These are phyloP conservation scores for Cetradonia linearis DNA, from an alignment of 495 filamentous ascomycete genomes.

Conservation along the genomic window DNA sequence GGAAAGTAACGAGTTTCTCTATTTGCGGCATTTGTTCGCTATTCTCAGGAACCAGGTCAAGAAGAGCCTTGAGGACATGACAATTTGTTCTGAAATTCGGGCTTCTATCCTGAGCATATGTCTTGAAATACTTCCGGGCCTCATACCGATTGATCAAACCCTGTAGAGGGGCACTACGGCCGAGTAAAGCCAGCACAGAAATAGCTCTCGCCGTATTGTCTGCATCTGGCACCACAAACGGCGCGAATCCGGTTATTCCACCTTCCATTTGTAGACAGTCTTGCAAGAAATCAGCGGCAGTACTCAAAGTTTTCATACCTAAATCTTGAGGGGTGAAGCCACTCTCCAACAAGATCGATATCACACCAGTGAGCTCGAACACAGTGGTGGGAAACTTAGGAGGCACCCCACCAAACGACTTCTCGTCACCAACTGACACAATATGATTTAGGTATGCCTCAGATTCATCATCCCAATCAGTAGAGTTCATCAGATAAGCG, in stretches of 20 bases:
- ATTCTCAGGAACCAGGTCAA: conserved; percentile 18
- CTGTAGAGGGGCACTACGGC: not conserved
- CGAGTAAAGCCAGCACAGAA: not conserved
- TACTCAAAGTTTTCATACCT: conserved; percentile 12
- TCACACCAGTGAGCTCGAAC: conserved; percentile 35
- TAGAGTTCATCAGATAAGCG: not conserved
- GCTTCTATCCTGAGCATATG: conserved; percentile 33
- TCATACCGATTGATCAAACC: not conserved
- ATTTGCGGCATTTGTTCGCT: conserved; percentile 17
- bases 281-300: conserved; percentile 22
- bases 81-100: conserved; percentile 38
- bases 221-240: conserved; percentile 17
- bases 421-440: conserved; percentile 11
- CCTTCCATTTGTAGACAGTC: conserved; percentile 21
- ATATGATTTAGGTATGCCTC: conserved; percentile 22
- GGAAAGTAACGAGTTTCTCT: conserved; percentile 14
- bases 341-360: conserved; percentile 20
- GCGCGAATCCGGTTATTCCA: conserved; percentile 24
- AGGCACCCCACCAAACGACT: conserved; percentile 25
- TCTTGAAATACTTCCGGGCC: conserved; percentile 28
- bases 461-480: conserved; percentile 2
- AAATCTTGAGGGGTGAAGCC: conserved; percentile 6
- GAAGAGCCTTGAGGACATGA: conserved; percentile 33
- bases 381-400: conserved; percentile 30
- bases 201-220: conserved; percentile 1